Evolutionary conservation across 2,329 filamentous ascomycete species (phyloP).

Genomic region (Xylariaceae sp.): DNA sequence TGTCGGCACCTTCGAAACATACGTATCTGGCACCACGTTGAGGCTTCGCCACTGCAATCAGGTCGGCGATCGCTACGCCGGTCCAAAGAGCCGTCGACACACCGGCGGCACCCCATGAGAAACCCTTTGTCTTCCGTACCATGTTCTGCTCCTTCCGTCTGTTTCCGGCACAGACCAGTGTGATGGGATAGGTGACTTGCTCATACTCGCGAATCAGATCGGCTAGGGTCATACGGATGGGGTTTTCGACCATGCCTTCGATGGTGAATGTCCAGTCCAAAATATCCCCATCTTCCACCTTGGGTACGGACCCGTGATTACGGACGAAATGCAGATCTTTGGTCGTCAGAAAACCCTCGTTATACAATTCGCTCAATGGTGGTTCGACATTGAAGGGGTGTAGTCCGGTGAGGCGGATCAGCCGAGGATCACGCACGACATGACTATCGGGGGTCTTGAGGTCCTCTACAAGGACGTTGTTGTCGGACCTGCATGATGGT

Average conservation of each 20-base stretch:
- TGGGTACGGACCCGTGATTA: slow-evolving; percentile 80
- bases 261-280: slow-evolving; percentile 77
- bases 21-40: slow-evolving; percentile 69
- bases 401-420: slow-evolving; percentile 81
- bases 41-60: slow-evolving; percentile 64
- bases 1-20: slow-evolving; percentile 87
- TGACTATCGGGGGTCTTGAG: slow-evolving; percentile 77
- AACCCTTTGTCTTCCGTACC: slow-evolving; percentile 85
- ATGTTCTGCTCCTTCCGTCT: slow-evolving; percentile 88
- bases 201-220: slow-evolving; percentile 70
- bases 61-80: slow-evolving; percentile 67
- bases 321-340: slow-evolving; percentile 87
- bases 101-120: slow-evolving; percentile 88
- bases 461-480: slow-evolving; percentile 65
- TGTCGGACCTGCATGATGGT: slow-evolving; percentile 52
- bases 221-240: slow-evolving; percentile 64
- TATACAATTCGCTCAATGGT: slow-evolving; percentile 70
- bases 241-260: slow-evolving; percentile 76
- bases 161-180: slow-evolving; percentile 88
- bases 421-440: slow-evolving; percentile 70
- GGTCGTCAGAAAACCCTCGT: slow-evolving; percentile 78
- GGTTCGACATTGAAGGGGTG: slow-evolving; percentile 92
- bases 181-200: slow-evolving; percentile 79
- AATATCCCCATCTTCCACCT: slow-evolving; percentile 65
- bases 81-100: slow-evolving; percentile 86